A percentile compares a stretch with the other conserved stretches of the same genome.
These are phyloP conservation scores for Saccharomyces mikatae DNA, from an alignment of 805 yeast genomes.

Conservation along the genomic window DNA sequence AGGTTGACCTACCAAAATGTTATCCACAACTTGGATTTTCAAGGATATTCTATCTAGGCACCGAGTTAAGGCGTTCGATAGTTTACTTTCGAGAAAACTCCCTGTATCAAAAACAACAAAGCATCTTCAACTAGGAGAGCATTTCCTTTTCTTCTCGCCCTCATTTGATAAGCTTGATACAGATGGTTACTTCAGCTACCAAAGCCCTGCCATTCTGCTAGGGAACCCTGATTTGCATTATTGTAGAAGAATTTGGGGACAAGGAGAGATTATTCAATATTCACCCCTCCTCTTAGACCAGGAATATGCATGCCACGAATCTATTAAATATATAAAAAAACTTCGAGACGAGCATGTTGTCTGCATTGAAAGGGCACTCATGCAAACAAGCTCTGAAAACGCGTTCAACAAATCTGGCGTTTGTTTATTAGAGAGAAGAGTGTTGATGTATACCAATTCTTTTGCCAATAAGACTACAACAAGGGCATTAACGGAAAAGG, in stretches of 20 bases:
- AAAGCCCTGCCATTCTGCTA: slow-evolving; percentile 44
- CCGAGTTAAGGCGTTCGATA: neutral
- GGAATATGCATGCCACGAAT: slow-evolving; percentile 45
- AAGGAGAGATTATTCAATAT: slow-evolving; percentile 49
- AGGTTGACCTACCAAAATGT: neutral
- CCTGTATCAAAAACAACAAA: slow-evolving; percentile 11
- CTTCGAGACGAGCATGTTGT: slow-evolving; percentile 40
- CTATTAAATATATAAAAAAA: slow-evolving; percentile 35
- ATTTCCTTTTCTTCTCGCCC: slow-evolving; percentile 62
- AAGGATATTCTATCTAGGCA: neutral
- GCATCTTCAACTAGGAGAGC: slow-evolving; percentile 42
- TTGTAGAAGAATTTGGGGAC: slow-evolving; percentile 69
- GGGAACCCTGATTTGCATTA: slow-evolving; percentile 25
- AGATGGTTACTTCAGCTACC: slow-evolving; percentile 80
- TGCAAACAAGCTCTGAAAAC: slow-evolving; percentile 4
- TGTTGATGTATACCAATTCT: slow-evolving; percentile 52
- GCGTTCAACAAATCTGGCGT: slow-evolving; percentile 11
- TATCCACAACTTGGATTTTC: neutral
- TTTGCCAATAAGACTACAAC: neutral
- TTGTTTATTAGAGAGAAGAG: slow-evolving; percentile 45
- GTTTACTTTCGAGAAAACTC: neutral
- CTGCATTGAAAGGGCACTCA: slow-evolving; percentile 45
- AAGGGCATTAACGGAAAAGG: neutral
- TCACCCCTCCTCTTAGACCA: slow-evolving; percentile 33
- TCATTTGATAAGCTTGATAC: slow-evolving; percentile 38